Conservation (phyloP, 2,329 filamentous ascomycete species). For the Salinomyces thailandicus region DNA sequence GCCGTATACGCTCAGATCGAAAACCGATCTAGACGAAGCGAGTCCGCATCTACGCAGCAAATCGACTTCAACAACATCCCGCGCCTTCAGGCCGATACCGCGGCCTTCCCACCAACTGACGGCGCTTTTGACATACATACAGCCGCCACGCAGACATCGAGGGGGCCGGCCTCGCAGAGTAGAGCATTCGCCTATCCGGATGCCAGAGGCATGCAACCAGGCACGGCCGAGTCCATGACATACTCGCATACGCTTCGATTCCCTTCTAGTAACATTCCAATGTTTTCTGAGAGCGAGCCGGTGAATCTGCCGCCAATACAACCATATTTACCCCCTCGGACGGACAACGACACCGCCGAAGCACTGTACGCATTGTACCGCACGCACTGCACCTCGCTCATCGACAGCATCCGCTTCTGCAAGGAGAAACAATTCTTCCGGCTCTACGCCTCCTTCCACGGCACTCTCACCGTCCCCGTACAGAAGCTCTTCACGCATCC, state of each 20-base stretch:
- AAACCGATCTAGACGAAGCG: constrained; percentile 18
- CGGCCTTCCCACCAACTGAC: constrained; percentile 34
- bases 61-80: constrained; percentile 32
- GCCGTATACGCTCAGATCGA: constrained; percentile 10
- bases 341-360: constrained; percentile 76
- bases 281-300: constrained; percentile 54
- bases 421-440: constrained; percentile 96
- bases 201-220: constrained; percentile 30
- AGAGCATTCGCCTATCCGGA: constrained; percentile 39
- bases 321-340: constrained; percentile 66
- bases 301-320: constrained; percentile 79
- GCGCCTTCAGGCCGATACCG: constrained; percentile 38
- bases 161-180: constrained; percentile 33
- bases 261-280: constrained; percentile 45
- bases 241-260: constrained; percentile 57
- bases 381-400: constrained; percentile 87
- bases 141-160: constrained; percentile 17
- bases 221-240: constrained; percentile 36
- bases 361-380: constrained; percentile 81
- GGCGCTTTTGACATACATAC: constrained; percentile 21
- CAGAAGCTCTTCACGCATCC: constrained; percentile 81
- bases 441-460: constrained; percentile 88
- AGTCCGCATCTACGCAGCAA: constrained; percentile 22
- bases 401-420: constrained; percentile 92
- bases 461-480: constrained; percentile 90